Percentiles rank a stretch among this genome's conserved stretches.
Conservation (phyloP, 441 rosid genomes). For the Eutrema salsugineum region DNA sequence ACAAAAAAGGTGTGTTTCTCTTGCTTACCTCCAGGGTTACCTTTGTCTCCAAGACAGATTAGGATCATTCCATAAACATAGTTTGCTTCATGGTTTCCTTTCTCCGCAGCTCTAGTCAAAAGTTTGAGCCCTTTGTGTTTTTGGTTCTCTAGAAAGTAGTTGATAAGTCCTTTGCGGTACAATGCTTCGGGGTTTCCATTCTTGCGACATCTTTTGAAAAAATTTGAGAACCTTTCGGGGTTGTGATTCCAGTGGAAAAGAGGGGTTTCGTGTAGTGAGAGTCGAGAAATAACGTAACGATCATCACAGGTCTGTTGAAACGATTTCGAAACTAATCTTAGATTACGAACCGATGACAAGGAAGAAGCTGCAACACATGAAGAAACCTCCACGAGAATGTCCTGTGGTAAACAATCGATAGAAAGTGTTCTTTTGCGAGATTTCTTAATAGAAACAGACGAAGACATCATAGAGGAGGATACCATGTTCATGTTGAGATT, state of each 20-base stretch:
- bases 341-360: not conserved
- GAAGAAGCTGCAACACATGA: conserved; percentile 22
- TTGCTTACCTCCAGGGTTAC: not conserved
- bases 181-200: conserved; percentile 17
- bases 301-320: conserved; percentile 15
- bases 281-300: conserved; percentile 1
- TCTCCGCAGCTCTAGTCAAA: conserved; percentile 5
- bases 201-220: not conserved
- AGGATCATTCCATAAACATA: conserved; percentile 22
- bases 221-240: not conserved
- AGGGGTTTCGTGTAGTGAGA: conserved; percentile 14
- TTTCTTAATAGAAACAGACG: not conserved
- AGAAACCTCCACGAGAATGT: conserved; percentile 22
- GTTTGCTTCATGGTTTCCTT: conserved; percentile 6
- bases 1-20: not conserved
- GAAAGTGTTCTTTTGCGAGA: not conserved
- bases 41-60: conserved; percentile 10
- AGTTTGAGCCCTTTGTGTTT: not conserved
- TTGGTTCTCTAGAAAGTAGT: not conserved
- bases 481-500: conserved; percentile 9
- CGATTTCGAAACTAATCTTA: conserved; percentile 20
- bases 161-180: conserved; percentile 1
- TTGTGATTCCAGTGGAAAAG: not conserved
- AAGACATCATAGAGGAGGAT: not conserved
- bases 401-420: conserved; percentile 18